phyloP scores from a whole-genome alignment of 805 yeast genomes.

The Kodamaea kaohsiungensis region DNA sequence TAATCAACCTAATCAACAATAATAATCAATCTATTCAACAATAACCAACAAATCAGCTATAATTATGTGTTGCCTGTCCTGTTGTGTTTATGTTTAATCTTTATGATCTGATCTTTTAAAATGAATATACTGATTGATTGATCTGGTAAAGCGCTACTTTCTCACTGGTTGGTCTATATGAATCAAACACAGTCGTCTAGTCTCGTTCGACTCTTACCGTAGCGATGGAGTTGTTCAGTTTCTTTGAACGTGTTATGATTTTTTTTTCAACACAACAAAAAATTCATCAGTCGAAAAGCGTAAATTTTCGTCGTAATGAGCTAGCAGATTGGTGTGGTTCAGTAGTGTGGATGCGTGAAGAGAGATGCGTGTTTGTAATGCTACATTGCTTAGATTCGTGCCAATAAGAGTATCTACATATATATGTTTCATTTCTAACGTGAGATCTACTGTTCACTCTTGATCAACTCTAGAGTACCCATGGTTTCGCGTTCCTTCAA shows the following conservation, averaged over 20 bases:
- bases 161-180: not conserved
- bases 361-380: too few species aligned
- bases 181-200: not conserved
- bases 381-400: too few species aligned
- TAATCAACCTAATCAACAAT: not conserved
- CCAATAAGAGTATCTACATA: too few species aligned
- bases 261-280: slow-evolving; percentile 5
- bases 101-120: slow-evolving; percentile 5
- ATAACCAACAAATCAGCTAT: not conserved
- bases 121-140: not conserved
- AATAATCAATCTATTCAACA: not conserved
- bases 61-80: too few species aligned
- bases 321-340: too few species aligned
- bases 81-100: not conserved
- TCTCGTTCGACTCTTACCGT: slow-evolving; percentile 5
- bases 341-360: too few species aligned
- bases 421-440: too few species aligned
- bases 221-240: slow-evolving; percentile 3
- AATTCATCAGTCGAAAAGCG: not conserved
- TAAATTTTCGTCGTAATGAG: not conserved
- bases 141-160: not conserved
- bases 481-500: too few species aligned
- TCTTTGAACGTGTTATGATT: slow-evolving; percentile 1
- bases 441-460: too few species aligned
- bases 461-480: too few species aligned